These are phyloP conservation scores for Colletotrichum caudatum DNA, from an alignment of 2,329 filamentous ascomycete species.

Conservation along the genomic window DNA sequence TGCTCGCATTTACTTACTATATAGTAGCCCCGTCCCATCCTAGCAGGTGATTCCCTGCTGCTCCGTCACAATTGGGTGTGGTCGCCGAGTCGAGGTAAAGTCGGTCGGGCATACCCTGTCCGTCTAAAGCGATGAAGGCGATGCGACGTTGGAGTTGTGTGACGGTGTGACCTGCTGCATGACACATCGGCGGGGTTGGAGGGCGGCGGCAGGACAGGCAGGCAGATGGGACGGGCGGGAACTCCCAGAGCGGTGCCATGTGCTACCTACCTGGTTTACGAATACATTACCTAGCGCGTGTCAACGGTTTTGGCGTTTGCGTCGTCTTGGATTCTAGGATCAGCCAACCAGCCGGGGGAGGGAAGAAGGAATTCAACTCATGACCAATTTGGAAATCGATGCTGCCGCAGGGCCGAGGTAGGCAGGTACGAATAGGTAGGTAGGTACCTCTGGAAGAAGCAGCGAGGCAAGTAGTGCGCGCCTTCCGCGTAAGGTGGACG, in stretches of 20 bases:
- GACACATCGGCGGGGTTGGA: conserved; percentile 34
- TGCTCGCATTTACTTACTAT: not conserved
- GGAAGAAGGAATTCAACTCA: not conserved
- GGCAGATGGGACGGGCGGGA: conserved; percentile 41
- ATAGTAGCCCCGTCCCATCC: not conserved
- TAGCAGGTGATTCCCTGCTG: conserved; percentile 7
- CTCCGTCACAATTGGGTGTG: conserved; percentile 21
- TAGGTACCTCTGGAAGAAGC: too few relatives aligned
- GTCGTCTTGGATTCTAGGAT: conserved; percentile 6
- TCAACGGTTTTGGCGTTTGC: conserved; percentile 16
- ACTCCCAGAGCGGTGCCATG: conserved; percentile 37
- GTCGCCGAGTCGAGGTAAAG: conserved; percentile 1
- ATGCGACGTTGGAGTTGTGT: conserved; percentile 35
- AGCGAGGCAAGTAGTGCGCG: not conserved
- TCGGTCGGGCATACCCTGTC: conserved; percentile 23
- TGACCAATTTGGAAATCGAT: not conserved
- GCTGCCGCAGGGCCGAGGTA: too few relatives aligned
- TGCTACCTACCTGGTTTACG: conserved; percentile 5
- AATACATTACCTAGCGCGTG: not conserved
- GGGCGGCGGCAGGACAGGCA: conserved; percentile 7
- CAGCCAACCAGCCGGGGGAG: conserved; percentile 1
- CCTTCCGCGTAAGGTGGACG: not conserved
- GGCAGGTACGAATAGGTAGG: too few relatives aligned
- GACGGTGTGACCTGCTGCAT: conserved; percentile 34
- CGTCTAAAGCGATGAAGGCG: conserved; percentile 27